Evolutionary conservation across 495 filamentous ascomycete genomes (phyloP).

Genomic region (Cercophora scortea): DNA sequence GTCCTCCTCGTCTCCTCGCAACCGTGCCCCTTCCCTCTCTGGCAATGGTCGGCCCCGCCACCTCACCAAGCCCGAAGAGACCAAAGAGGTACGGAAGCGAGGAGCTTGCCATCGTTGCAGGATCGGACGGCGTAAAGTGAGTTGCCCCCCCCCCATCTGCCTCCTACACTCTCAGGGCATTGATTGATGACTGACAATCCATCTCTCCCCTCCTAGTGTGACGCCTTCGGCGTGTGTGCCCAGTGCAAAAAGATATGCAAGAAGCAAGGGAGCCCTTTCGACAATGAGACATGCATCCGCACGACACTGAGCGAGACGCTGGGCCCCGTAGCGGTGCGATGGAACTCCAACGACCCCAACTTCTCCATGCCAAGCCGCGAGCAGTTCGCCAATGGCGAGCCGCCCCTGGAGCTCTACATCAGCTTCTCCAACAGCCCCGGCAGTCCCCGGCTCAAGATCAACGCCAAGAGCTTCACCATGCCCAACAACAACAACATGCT

Average conservation of each 20-base stretch:
- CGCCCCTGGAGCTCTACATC: neutral
- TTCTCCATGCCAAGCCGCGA: neutral
- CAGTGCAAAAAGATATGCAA: neutral
- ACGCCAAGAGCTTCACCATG: neutral
- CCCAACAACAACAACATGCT: neutral
- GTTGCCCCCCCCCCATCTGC: neutral
- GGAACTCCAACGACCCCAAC: conserved; percentile 5
- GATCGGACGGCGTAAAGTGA: conserved; percentile 7
- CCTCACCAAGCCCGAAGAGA: conserved; percentile 10
- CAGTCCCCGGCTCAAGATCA: conserved; percentile 4
- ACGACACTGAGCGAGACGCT: neutral
- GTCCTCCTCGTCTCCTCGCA: neutral
- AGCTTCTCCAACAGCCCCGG: conserved; percentile 2
- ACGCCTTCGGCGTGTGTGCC: neutral
- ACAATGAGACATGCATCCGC: conserved; percentile 1
- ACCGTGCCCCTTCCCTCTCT: neutral
- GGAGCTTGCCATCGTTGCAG: conserved; percentile 12
- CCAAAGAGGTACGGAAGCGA: conserved; percentile 11
- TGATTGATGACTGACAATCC: neutral
- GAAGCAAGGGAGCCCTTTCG: neutral
- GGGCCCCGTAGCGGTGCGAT: conserved; percentile 2
- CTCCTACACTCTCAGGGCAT: neutral
- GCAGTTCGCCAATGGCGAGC: neutral
- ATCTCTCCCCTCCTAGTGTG: neutral
- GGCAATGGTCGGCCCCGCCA: conserved; percentile 2